Conservation (phyloP, 2,329 filamentous ascomycete species). For the Talaromyces sp. region DNA sequence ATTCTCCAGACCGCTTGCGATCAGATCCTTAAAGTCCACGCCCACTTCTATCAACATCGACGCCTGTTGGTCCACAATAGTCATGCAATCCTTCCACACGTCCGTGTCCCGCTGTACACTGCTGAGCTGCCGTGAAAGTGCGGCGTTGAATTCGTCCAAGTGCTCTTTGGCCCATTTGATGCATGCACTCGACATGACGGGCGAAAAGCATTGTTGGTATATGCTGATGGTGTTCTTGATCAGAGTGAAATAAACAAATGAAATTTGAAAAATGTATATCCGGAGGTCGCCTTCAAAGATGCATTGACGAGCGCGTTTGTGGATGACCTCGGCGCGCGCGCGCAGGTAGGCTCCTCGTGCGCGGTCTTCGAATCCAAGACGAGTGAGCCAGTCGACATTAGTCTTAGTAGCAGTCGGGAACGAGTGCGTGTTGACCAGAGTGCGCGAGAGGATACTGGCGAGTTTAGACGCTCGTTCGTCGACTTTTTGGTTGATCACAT, state of each 20-base stretch:
- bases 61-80: slow-evolving; percentile 74
- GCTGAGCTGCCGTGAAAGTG: slow-evolving; percentile 78
- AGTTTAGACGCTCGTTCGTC: slow-evolving; percentile 77
- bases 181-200: slow-evolving; percentile 83
- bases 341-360: slow-evolving; percentile 82
- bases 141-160: slow-evolving; percentile 81
- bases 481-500: slow-evolving; percentile 87
- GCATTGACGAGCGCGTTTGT: slow-evolving; percentile 79
- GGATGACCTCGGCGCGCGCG: slow-evolving; percentile 71
- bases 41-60: slow-evolving; percentile 77
- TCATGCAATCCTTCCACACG: slow-evolving; percentile 78
- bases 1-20: slow-evolving; percentile 52
- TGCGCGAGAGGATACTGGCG: slow-evolving; percentile 68
- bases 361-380: slow-evolving; percentile 83
- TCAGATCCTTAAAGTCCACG: slow-evolving; percentile 78
- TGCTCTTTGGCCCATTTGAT: slow-evolving; percentile 98
- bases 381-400: slow-evolving; percentile 76
- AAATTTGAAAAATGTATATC: slow-evolving; percentile 89
- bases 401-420: slow-evolving; percentile 71
- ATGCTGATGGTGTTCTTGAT: slow-evolving; percentile 89
- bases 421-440: slow-evolving; percentile 71
- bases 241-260: slow-evolving; percentile 90
- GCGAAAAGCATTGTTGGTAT: slow-evolving; percentile 81
- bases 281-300: slow-evolving; percentile 92
- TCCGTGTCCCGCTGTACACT: slow-evolving; percentile 71